Conservation (phyloP, 2,329 filamentous ascomycete species). For the Cyphellophora attinorum region DNA sequence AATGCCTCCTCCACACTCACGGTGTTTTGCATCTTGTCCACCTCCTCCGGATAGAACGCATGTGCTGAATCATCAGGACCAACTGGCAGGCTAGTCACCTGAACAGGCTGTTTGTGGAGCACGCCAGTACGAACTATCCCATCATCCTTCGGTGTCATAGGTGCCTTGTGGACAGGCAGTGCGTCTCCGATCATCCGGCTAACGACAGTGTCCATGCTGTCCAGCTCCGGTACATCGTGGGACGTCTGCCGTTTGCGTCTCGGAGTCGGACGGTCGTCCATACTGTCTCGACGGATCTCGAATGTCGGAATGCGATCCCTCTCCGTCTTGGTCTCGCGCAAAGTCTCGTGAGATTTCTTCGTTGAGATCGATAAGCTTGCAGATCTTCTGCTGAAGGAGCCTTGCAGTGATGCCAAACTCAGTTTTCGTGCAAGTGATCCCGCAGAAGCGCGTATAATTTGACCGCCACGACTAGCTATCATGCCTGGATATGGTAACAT, state of each 20-base stretch:
- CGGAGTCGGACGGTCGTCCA: conserved; percentile 7
- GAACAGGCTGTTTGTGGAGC: conserved; percentile 1
- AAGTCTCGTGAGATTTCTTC: conserved; percentile 16
- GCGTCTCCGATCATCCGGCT: conserved; percentile 17
- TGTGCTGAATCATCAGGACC: conserved; percentile 15
- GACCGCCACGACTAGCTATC: conserved; percentile 56
- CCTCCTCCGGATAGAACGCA: conserved; percentile 10
- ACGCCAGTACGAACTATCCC: conserved; percentile 3
- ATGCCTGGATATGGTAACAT: conserved; percentile 76
- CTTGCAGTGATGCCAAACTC: conserved; percentile 70
- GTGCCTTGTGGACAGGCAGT: conserved; percentile 4
- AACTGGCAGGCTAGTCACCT: conserved; percentile 4
- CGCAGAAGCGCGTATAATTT: conserved; percentile 66
- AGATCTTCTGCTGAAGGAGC: conserved; percentile 65
- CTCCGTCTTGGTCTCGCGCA: conserved; percentile 8
- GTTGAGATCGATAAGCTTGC: conserved; percentile 40
- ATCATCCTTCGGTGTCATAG: conserved; percentile 2
- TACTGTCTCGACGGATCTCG: conserved; percentile 15
- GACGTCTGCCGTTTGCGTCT: conserved; percentile 8
- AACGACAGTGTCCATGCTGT: conserved; percentile 17
- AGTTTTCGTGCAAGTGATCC: conserved; percentile 82
- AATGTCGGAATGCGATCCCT: conserved; percentile 12
- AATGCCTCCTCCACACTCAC: conserved; percentile 8
- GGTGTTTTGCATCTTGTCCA: conserved; percentile 7
- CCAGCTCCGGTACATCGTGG: conserved; percentile 15